These are phyloP conservation scores for Albifimbria verrucaria DNA, from an alignment of 2,329 filamentous ascomycete genomes.

Conservation along the genomic window DNA sequence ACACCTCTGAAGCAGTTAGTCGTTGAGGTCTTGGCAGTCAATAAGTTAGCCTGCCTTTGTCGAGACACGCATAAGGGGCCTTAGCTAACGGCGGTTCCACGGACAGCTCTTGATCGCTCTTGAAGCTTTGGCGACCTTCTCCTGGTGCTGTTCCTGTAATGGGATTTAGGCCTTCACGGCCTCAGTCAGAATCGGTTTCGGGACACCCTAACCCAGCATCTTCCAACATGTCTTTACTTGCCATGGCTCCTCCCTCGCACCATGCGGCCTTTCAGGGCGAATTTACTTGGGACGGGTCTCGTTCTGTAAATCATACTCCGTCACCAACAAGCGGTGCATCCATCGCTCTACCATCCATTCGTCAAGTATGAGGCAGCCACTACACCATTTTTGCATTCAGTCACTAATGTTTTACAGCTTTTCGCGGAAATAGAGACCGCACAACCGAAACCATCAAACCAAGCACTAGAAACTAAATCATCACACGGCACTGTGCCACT, in stretches of 20 bases:
- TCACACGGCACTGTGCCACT: slow-evolving; percentile 24
- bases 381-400: neutral
- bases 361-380: slow-evolving; percentile 39
- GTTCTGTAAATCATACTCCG: slow-evolving; percentile 30
- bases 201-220: slow-evolving; percentile 16
- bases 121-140: neutral
- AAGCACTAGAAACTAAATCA: slow-evolving; percentile 21
- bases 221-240: slow-evolving; percentile 47
- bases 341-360: slow-evolving; percentile 48
- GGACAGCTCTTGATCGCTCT: neutral
- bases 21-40: neutral
- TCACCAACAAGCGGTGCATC: slow-evolving; percentile 35
- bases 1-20: too few species aligned
- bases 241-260: slow-evolving; percentile 41
- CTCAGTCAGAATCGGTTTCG: slow-evolving; percentile 23
- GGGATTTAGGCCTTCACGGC: slow-evolving; percentile 37
- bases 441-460: neutral
- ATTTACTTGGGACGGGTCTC: slow-evolving; percentile 35
- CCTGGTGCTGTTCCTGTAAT: slow-evolving; percentile 26
- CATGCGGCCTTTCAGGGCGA: slow-evolving; percentile 38
- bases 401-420: slow-evolving; percentile 30
- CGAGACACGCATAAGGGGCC: neutral
- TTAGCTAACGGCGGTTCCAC: neutral
- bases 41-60: neutral
- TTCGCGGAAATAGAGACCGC: slow-evolving; percentile 40